These are phyloP conservation scores for Termitomyces sp. DNA, from an alignment of 768 basidiomycete genomes.

Conservation along the genomic window DNA sequence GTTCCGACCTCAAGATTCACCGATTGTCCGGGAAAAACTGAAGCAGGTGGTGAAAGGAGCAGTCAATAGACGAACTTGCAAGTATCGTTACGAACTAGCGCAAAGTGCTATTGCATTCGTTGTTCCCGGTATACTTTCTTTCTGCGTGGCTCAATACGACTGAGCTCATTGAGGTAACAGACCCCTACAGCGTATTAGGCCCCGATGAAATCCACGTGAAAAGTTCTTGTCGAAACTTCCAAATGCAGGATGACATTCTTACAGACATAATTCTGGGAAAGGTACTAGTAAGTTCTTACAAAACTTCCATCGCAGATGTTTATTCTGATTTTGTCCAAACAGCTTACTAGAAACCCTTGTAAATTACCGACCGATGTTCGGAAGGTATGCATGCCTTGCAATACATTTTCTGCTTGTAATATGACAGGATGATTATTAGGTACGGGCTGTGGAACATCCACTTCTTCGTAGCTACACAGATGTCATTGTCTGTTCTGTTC, in stretches of 20 bases:
- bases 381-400: constrained; percentile 36
- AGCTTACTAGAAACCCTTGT: constrained; percentile 68
- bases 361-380: constrained; percentile 65
- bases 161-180: constrained; percentile 26
- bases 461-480: constrained; percentile 47
- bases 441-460: constrained; percentile 49
- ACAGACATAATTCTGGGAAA: constrained; percentile 53
- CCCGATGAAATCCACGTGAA: constrained; percentile 58
- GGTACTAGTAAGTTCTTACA: constrained; percentile 39
- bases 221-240: constrained; percentile 40
- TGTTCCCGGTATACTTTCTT: constrained; percentile 47
- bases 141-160: constrained; percentile 12
- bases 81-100: constrained; percentile 46
- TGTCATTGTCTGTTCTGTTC: constrained; percentile 56
- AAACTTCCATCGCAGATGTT: not conserved
- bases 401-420: not conserved
- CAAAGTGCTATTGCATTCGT: constrained; percentile 62
- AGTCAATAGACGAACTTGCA: constrained; percentile 37
- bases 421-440: constrained; percentile 28
- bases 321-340: not conserved
- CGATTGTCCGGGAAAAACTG: constrained; percentile 52
- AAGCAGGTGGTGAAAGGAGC: constrained; percentile 41
- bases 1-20: constrained; percentile 46
- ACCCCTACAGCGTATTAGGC: constrained; percentile 46
- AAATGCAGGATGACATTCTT: constrained; percentile 34